Evolutionary conservation across 2,329 filamentous ascomycete species (phyloP).

Genomic region (Cordyceps sp.): DNA sequence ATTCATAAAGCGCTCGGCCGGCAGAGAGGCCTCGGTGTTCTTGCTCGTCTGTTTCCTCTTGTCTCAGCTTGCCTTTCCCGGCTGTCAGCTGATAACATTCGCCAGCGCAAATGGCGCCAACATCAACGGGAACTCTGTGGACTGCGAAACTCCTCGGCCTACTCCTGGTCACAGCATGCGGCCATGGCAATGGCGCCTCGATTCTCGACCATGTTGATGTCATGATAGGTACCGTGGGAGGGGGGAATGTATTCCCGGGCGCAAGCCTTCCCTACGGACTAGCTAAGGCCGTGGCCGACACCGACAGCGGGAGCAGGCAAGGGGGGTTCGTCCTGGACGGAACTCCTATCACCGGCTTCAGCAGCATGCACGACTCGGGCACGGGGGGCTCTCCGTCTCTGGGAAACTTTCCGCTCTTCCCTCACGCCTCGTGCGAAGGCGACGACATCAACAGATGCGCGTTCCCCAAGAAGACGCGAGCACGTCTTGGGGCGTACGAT

Average conservation of each 20-base stretch:
- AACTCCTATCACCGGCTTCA: conserved; percentile 34
- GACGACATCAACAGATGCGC: conserved; percentile 46
- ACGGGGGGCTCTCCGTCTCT: conserved; percentile 43
- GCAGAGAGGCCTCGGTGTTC: no score
- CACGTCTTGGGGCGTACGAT: conserved; percentile 24
- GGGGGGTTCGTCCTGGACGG: conserved; percentile 38
- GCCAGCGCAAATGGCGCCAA: no score
- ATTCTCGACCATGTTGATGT: conserved; percentile 17
- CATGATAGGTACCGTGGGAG: conserved; percentile 16
- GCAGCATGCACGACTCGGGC: conserved; percentile 40
- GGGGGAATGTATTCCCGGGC: conserved; percentile 26
- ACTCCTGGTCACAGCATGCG: no score
- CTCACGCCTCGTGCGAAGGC: conserved; percentile 42
- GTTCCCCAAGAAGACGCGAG: conserved; percentile 33
- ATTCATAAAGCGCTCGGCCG: no score
- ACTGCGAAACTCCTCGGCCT: no score
- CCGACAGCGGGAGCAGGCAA: conserved; percentile 27
- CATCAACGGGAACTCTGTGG: no score
- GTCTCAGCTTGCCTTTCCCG: no score
- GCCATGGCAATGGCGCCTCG: no score
- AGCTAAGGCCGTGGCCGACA: conserved; percentile 40
- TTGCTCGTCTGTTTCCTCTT: no score
- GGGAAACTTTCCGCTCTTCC: conserved; percentile 59
- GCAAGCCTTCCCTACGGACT: conserved; percentile 29
- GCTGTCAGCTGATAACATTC: no score